These are phyloP conservation scores for Myrmaecium sp. DNA, from an alignment of 2,329 filamentous ascomycete genomes.

Conservation along the genomic window DNA sequence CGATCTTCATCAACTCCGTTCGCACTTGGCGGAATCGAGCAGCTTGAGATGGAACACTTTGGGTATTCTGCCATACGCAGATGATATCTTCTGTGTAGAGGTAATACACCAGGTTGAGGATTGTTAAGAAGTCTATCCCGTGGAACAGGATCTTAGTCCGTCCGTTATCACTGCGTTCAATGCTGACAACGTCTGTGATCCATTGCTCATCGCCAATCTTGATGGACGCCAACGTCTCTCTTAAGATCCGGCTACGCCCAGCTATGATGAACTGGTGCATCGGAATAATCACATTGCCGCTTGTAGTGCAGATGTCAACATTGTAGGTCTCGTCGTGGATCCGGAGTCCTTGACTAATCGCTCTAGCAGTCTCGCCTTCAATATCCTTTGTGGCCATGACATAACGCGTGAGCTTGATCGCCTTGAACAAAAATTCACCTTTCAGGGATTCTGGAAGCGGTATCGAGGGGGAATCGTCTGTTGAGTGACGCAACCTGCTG, in stretches of 20 bases:
- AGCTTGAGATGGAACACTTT: conserved; percentile 45
- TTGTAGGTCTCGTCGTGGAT: conserved; percentile 28
- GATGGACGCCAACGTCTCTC: conserved; percentile 38
- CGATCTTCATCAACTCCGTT: conserved; percentile 74
- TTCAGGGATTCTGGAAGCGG: too few relatives aligned
- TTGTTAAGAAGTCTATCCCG: conserved; percentile 56
- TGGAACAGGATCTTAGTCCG: conserved; percentile 47
- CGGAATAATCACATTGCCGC: conserved; percentile 56
- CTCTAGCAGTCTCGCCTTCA: conserved; percentile 48
- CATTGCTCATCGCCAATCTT: too few relatives aligned
- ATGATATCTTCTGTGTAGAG: conserved; percentile 65
- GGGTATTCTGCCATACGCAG: conserved; percentile 73
- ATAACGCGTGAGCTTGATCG: too few relatives aligned
- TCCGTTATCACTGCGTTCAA: conserved; percentile 35
- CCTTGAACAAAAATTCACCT: too few relatives aligned
- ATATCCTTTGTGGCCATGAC: conserved; percentile 53
- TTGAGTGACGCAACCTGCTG: too few relatives aligned
- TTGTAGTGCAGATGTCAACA: conserved; percentile 33
- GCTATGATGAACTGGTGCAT: conserved; percentile 68
- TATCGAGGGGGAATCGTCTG: too few relatives aligned
- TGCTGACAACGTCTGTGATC: conserved; percentile 43
- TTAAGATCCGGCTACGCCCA: conserved; percentile 52
- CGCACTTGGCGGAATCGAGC: conserved; percentile 65
- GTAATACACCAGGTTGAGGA: conserved; percentile 67
- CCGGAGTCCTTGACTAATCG: too few relatives aligned